phyloP scores from a whole-genome alignment of 2,329 filamentous ascomycete genomes.

The Phyllosticta citribraziliensis region DNA sequence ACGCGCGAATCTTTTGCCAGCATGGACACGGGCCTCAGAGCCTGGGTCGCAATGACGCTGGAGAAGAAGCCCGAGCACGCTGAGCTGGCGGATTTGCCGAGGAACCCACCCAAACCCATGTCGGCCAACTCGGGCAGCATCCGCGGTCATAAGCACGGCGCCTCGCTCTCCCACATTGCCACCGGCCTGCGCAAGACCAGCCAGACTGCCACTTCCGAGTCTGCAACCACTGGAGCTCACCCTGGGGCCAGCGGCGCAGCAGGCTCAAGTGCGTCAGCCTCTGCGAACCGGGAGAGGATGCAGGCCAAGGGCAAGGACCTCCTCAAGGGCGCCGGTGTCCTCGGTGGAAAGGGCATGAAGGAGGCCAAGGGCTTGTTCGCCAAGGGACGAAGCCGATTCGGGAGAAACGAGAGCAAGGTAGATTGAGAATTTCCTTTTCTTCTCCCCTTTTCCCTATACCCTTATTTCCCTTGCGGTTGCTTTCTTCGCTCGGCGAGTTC shows the following conservation, averaged over 20 bases:
- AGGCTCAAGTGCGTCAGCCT: conserved; percentile 20
- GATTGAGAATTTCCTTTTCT: conserved; percentile 53
- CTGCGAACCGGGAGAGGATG: conserved; percentile 34
- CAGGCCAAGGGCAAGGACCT: conserved; percentile 82
- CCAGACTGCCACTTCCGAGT: conserved; percentile 13
- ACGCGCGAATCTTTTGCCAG: conserved; percentile 60
- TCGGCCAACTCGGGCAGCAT: conserved; percentile 9
- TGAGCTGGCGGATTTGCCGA: conserved; percentile 38
- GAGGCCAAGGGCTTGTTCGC: conserved; percentile 85
- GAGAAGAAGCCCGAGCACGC: conserved; percentile 44
- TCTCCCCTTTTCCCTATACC: conserved; percentile 13
- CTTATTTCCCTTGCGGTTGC: conserved; percentile 4
- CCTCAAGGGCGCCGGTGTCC: conserved; percentile 67
- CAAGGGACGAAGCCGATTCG: conserved; percentile 79
- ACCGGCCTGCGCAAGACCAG: conserved; percentile 10
- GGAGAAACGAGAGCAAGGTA: conserved; percentile 69
- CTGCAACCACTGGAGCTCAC: conserved; percentile 13
- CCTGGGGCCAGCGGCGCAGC: conserved; percentile 16
- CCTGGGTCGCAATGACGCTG: conserved; percentile 45
- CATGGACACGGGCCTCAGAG: conserved; percentile 64
- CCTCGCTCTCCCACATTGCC: conserved; percentile 26
- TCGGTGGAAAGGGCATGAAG: conserved; percentile 60
- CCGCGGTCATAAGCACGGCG: conserved; percentile 22
- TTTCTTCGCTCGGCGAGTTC: neutral
- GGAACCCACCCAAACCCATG: conserved; percentile 24